Percentiles rank a stretch among this genome's conserved stretches.
phyloP scores from a whole-genome alignment of 176 grass and related monocot genomes.

The Bonia amplexicaulis region DNA sequence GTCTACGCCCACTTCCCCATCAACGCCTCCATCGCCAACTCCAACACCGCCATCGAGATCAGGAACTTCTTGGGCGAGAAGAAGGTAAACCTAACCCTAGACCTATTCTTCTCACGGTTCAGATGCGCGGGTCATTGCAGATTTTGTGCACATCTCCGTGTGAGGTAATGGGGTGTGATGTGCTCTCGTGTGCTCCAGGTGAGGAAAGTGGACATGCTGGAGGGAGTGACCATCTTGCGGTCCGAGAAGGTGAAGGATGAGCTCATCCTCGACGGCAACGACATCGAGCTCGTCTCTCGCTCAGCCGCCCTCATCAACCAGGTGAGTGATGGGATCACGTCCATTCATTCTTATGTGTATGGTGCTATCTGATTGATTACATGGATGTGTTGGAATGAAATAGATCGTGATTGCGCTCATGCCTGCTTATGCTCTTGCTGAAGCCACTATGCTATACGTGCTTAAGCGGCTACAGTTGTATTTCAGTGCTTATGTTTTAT shows the following conservation, averaged over 20 bases:
- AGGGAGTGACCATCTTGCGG: slow-evolving; percentile 61
- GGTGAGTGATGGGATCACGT: slow-evolving; percentile 9
- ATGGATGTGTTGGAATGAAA: not conserved
- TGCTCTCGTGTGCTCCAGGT: slow-evolving; percentile 27
- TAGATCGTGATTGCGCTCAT: not conserved
- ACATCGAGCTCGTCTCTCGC: slow-evolving; percentile 82
- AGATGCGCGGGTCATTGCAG: not conserved
- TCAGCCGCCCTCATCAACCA: slow-evolving; percentile 89
- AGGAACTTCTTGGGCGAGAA: slow-evolving; percentile 94
- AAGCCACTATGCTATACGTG: not conserved
- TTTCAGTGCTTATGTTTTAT: not conserved
- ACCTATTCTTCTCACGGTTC: not conserved
- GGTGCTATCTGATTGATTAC: not conserved
- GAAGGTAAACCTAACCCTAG: slow-evolving; percentile 21
- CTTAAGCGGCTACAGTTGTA: not conserved
- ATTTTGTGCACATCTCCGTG: not conserved
- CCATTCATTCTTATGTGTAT: not conserved
- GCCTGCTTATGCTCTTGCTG: not conserved
- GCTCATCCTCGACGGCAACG: slow-evolving; percentile 83
- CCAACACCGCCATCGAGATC: slow-evolving; percentile 73
- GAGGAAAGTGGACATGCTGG: slow-evolving; percentile 88
- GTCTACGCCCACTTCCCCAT: slow-evolving; percentile 95
- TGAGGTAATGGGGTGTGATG: not conserved
- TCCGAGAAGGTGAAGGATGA: slow-evolving; percentile 97
- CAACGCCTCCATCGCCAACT: slow-evolving; percentile 78